Evolutionary conservation across 495 filamentous ascomycete species (phyloP).

Genomic region (Talaromyces proteolyticus): DNA sequence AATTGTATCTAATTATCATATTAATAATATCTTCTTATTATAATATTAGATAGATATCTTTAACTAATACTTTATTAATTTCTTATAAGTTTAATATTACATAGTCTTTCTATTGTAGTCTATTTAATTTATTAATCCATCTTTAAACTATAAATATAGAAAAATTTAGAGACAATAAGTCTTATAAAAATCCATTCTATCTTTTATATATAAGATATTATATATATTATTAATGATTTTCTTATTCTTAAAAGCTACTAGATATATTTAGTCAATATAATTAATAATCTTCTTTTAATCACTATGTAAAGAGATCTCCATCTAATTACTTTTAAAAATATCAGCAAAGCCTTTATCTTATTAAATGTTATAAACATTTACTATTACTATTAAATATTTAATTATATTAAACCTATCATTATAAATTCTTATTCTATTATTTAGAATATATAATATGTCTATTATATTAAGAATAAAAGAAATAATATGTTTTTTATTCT

Average conservation of each 20-base stretch:
- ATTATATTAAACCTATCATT: background rate
- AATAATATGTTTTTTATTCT: background rate
- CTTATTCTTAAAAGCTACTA: background rate
- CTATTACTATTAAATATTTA: background rate
- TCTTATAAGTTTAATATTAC: background rate
- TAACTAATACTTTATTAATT: background rate
- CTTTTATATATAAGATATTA: background rate
- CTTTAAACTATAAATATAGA: background rate
- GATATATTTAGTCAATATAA: background rate
- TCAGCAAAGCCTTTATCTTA: background rate
- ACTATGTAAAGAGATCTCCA: background rate
- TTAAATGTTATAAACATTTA: background rate
- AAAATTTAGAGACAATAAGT: background rate
- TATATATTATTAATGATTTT: background rate
- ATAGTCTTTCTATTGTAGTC: background rate
- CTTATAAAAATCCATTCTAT: background rate
- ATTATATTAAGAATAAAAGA: background rate
- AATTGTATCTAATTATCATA: background rate
- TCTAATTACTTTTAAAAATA: background rate
- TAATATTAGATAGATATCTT: background rate
- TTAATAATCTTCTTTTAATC: background rate
- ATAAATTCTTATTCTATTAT: background rate
- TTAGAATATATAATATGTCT: background rate
- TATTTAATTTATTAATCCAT: background rate
- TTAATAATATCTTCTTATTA: background rate